A percentile compares a stretch with the other conserved stretches of the same genome.
These are phyloP conservation scores for Beauveria rudraprayagi DNA, from an alignment of 2,329 filamentous ascomycete genomes.

Conservation along the genomic window DNA sequence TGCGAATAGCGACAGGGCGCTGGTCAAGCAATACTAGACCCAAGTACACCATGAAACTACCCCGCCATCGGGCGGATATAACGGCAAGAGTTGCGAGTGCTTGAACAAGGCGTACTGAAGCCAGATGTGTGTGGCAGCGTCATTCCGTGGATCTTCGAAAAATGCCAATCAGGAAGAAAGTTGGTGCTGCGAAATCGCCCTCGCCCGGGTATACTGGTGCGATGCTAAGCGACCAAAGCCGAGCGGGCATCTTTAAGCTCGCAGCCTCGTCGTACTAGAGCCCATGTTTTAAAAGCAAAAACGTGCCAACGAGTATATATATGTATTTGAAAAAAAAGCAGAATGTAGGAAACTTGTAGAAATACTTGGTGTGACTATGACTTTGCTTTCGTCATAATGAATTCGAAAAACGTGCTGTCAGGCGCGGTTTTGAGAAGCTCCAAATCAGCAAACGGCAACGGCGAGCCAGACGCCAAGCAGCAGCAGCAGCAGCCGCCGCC, in stretches of 20 bases:
- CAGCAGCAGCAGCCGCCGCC: too few species aligned
- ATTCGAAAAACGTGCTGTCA: too few species aligned
- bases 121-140: not conserved
- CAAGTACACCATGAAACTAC: not conserved
- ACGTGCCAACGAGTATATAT: not conserved
- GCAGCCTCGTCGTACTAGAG: not conserved
- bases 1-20: not conserved
- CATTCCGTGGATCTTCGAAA: too few species aligned
- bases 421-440: too few species aligned
- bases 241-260: not conserved
- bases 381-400: too few species aligned
- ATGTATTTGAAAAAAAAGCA: not conserved
- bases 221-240: slow-evolving; percentile 10
- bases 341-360: not conserved
- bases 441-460: too few species aligned
- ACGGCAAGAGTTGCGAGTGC: not conserved
- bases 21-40: not conserved
- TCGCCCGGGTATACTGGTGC: not conserved
- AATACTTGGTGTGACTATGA: too few species aligned
- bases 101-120: not conserved
- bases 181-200: not conserved
- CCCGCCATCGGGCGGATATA: not conserved
- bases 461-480: too few species aligned
- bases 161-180: too few species aligned
- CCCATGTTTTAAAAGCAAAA: not conserved